Evolutionary conservation across 768 basidiomycete species (phyloP), one percentile per base, ranked within the genome.

Genomic region (Phanerochaete sordida): DNA sequence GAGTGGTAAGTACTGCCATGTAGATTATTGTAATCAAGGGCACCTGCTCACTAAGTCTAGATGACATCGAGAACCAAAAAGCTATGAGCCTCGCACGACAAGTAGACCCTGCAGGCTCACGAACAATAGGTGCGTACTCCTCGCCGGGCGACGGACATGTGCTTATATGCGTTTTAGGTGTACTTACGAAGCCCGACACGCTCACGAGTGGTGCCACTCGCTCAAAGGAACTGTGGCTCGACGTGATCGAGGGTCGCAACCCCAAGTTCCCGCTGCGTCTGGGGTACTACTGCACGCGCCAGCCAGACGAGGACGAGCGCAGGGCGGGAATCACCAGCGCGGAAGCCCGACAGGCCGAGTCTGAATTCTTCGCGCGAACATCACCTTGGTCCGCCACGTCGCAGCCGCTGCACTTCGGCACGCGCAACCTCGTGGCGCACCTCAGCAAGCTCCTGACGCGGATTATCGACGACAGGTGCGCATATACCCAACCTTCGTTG

Each of bases 201-300:
- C 66, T 85, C 5, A 68, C 74, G 0, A n/a, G 60, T 1, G 75
- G 77, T 6, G 63, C 76, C 24, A 72, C 68, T 3, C 70, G 77
- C 60, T 59, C 75, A 49, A 72, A 73, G 13, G 59, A 72, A 23
- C 43, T 69, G 26, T 83, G 81, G 79, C 66, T 81, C 7, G 76
- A 79, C 1, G 76, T 85, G 2, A 71, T 90, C 16, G 77, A 84
- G 62, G 84, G 82, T 24, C 74, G 74, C 44, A 26, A 48, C 23
- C 7, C 19, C 47, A 49, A 69, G 48, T 70, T 86, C 64, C 59
- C 27, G 19, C 72, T 89, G 55, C 76, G 66, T 33, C 84, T 66
- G 33, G 68, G 68, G 1, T 89, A 88, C 61, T 88, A 82, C 60
- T 87, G 85, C 28, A 84, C 86, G 23, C 84, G 85, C 44, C 83